Conservation (phyloP, 768 basidiomycete species). For the Phanerodontia chrysosporium region DNA sequence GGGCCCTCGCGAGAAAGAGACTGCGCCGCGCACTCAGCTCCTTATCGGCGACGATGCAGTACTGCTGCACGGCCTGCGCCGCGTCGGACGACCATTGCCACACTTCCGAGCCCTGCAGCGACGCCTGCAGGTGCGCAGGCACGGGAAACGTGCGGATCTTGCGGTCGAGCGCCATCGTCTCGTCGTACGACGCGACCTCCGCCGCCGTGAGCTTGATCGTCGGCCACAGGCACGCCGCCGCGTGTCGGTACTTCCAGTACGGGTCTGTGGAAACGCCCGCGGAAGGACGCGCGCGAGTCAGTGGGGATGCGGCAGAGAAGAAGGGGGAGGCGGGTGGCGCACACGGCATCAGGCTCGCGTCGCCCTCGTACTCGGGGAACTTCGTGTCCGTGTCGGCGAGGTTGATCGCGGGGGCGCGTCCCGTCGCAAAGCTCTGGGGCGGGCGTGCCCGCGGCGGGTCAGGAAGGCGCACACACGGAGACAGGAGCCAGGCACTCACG, state of each 20-base stretch:
- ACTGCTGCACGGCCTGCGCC: constrained; percentile 41
- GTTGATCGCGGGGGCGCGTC: constrained; percentile 43
- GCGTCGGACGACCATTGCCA: constrained; percentile 36
- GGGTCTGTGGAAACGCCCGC: constrained; percentile 15
- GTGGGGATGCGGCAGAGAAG: background rate
- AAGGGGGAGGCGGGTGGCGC: constrained; percentile 19
- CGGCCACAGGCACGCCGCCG: constrained; percentile 40
- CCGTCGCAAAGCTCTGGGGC: constrained; percentile 43
- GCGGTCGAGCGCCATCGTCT: constrained; percentile 43
- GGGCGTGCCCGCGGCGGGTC: background rate
- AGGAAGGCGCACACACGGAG: no score
- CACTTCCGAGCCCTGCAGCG: constrained; percentile 23
- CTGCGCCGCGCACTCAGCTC: constrained; percentile 44
- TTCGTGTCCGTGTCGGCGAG: constrained; percentile 48
- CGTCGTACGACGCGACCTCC: constrained; percentile 30
- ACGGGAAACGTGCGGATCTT: constrained; percentile 43
- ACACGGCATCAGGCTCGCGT: constrained; percentile 28
- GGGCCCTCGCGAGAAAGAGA: background rate
- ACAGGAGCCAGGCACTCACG: constrained; percentile 34
- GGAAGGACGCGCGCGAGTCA: background rate
- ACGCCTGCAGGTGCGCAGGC: constrained; percentile 38
- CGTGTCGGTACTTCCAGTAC: constrained; percentile 42
- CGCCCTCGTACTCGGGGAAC: constrained; percentile 44
- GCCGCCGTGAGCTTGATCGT: constrained; percentile 37
- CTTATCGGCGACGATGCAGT: constrained; percentile 33